Conservation (phyloP, 2,329 filamentous ascomycete species). For the Exserohilum rostratum region DNA sequence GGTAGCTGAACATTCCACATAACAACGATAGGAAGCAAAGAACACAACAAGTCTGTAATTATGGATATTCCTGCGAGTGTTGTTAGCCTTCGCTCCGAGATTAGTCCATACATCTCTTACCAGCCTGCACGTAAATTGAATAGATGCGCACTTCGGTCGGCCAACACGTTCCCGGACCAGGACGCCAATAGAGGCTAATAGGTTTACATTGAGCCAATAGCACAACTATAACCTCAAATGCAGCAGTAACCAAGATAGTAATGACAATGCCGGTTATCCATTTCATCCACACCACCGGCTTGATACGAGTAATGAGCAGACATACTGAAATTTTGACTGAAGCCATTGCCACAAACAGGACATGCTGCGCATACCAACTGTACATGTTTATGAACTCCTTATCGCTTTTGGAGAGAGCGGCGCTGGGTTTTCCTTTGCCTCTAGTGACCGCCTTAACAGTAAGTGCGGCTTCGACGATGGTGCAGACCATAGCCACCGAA, state of each 20-base stretch:
- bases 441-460: too few species aligned
- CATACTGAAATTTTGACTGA: background rate
- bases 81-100: background rate
- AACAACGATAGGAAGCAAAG: background rate
- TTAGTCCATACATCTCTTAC: background rate
- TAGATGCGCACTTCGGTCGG: background rate
- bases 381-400: background rate
- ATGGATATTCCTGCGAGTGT: background rate
- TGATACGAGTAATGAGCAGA: background rate
- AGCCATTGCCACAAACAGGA: background rate
- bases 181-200: background rate
- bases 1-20: background rate
- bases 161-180: too few species aligned
- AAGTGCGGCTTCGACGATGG: background rate
- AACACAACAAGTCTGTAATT: background rate
- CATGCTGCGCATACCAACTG: conserved; percentile 6
- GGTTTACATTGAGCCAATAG: background rate
- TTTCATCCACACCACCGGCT: background rate
- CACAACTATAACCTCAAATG: background rate
- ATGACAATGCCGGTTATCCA: background rate
- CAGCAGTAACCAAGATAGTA: background rate
- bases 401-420: too few species aligned
- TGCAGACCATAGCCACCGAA: too few species aligned
- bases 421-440: too few species aligned
- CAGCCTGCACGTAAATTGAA: background rate